Evolutionary conservation across 1,284 basidiomycete genomes (phyloP).

Genomic region (Pyrrhoderma noxium): DNA sequence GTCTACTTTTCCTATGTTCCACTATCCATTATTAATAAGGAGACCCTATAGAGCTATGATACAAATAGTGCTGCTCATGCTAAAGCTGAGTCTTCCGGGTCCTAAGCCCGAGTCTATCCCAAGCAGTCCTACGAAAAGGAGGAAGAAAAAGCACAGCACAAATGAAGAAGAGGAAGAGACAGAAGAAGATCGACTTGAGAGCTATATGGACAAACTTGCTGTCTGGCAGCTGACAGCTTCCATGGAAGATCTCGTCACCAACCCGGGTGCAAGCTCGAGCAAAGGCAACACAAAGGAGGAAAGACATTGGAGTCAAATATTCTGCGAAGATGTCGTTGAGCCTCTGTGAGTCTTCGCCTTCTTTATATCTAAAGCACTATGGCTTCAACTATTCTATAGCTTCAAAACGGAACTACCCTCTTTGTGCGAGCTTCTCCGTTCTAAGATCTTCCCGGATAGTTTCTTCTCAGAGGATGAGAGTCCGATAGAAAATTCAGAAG

Average conservation of each 20-base stretch:
- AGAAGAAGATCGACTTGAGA: constrained; percentile 50
- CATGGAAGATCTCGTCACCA: constrained; percentile 27
- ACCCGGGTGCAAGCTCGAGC: constrained; percentile 7
- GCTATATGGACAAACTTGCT: constrained; percentile 68
- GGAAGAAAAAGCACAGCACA: constrained; percentile 32
- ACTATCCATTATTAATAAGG: not conserved
- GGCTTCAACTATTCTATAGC: constrained; percentile 29
- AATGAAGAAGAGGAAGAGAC: constrained; percentile 19
- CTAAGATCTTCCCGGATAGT: constrained; percentile 59
- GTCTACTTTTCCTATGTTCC: constrained; percentile 23
- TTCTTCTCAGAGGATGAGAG: constrained; percentile 45
- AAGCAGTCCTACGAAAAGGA: constrained; percentile 7
- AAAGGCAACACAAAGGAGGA: constrained; percentile 28
- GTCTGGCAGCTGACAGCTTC: constrained; percentile 60
- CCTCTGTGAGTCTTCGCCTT: constrained; percentile 38
- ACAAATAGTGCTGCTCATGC: constrained; percentile 60
- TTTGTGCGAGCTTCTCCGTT: constrained; percentile 49
- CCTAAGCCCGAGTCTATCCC: constrained; percentile 25
- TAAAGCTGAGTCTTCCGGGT: constrained; percentile 55
- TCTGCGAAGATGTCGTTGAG: constrained; percentile 59
- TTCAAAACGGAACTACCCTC: constrained; percentile 50
- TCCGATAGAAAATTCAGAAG: constrained; percentile 20
- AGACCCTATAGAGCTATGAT: constrained; percentile 58
- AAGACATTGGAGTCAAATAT: constrained; percentile 65
- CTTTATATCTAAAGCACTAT: not conserved